A percentile compares a stretch with the other conserved stretches of the same genome.
phyloP scores from a whole-genome alignment of 2,329 filamentous ascomycete species.

The Aspergillus fructus region DNA sequence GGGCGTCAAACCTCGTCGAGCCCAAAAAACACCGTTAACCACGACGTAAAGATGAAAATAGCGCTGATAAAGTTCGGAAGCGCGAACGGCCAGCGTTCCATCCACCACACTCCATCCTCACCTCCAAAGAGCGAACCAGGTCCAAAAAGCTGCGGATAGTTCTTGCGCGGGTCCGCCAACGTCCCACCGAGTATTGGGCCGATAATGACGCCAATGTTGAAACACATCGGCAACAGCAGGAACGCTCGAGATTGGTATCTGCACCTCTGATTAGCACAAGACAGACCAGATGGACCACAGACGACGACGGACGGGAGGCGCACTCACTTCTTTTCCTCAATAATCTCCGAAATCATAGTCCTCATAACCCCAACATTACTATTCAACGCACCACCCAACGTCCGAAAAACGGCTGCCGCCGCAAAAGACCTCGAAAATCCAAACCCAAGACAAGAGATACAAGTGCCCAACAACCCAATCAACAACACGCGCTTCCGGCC shows the following conservation, averaged over 20 bases:
- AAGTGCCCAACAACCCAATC: slow-evolving; percentile 71
- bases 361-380: slow-evolving; percentile 74
- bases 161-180: slow-evolving; percentile 64
- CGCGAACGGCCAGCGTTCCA: slow-evolving; percentile 65
- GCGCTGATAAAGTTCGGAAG: slow-evolving; percentile 68
- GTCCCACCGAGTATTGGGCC: slow-evolving; percentile 63
- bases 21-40: slow-evolving; percentile 59
- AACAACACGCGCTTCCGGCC: slow-evolving; percentile 78
- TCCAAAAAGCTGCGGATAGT: slow-evolving; percentile 64
- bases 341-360: slow-evolving; percentile 71
- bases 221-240: slow-evolving; percentile 64
- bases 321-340: slow-evolving; percentile 64
- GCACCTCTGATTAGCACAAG: neutral
- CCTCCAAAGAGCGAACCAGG: slow-evolving; percentile 58
- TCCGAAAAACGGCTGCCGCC: slow-evolving; percentile 63
- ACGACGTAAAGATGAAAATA: slow-evolving; percentile 57
- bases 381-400: slow-evolving; percentile 66
- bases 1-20: slow-evolving; percentile 59
- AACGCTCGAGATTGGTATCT: slow-evolving; percentile 55
- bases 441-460: slow-evolving; percentile 65
- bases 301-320: too few species aligned
- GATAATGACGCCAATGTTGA: slow-evolving; percentile 65
- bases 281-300: neutral
- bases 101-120: slow-evolving; percentile 61
- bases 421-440: slow-evolving; percentile 66